Evolutionary conservation across 495 filamentous ascomycete genomes (phyloP).

Genomic region (Neurospora sp.): DNA sequence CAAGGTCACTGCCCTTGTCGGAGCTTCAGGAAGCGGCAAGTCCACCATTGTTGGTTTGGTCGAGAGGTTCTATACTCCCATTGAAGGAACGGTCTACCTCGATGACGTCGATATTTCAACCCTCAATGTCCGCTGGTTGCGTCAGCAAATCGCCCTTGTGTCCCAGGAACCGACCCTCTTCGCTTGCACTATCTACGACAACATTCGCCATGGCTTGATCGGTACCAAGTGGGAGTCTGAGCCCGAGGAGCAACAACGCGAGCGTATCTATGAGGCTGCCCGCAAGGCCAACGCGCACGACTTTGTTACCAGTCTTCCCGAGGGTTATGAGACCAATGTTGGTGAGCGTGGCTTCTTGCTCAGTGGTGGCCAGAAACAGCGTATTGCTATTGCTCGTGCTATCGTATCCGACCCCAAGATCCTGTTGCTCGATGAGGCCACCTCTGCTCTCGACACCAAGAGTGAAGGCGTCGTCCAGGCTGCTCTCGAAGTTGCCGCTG

Average conservation of each 20-base stretch:
- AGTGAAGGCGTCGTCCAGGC: slow-evolving; percentile 92
- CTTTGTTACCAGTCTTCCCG: slow-evolving; percentile 73
- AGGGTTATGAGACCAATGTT: slow-evolving; percentile 89
- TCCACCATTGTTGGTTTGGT: slow-evolving; percentile 86
- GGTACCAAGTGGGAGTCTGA: slow-evolving; percentile 68
- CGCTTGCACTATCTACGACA: slow-evolving; percentile 73
- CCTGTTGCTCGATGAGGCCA: slow-evolving; percentile 89
- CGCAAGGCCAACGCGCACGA: slow-evolving; percentile 90
- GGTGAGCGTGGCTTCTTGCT: slow-evolving; percentile 90
- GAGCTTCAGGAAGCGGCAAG: no score
- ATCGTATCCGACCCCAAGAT: slow-evolving; percentile 92
- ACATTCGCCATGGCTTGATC: slow-evolving; percentile 80
- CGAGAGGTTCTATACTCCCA: slow-evolving; percentile 86
- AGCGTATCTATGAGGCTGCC: slow-evolving; percentile 69
- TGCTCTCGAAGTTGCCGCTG: slow-evolving; percentile 75
- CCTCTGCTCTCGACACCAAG: slow-evolving; percentile 88
- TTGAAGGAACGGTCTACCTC: slow-evolving; percentile 66
- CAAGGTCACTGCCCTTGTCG: slow-evolving; percentile 76
- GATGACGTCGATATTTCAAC: slow-evolving; percentile 75
- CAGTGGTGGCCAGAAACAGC: slow-evolving; percentile 92
- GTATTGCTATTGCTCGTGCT: slow-evolving; percentile 77
- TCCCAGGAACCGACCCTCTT: slow-evolving; percentile 78
- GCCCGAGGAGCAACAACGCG: slow-evolving; percentile 50
- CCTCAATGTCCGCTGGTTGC: slow-evolving; percentile 83
- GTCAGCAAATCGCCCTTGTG: slow-evolving; percentile 84